A percentile compares a stretch with the other conserved stretches of the same genome.
These are phyloP conservation scores for Nitzschia sp. DNA, from an alignment of 108 stramenopile species.

Conservation along the genomic window DNA sequence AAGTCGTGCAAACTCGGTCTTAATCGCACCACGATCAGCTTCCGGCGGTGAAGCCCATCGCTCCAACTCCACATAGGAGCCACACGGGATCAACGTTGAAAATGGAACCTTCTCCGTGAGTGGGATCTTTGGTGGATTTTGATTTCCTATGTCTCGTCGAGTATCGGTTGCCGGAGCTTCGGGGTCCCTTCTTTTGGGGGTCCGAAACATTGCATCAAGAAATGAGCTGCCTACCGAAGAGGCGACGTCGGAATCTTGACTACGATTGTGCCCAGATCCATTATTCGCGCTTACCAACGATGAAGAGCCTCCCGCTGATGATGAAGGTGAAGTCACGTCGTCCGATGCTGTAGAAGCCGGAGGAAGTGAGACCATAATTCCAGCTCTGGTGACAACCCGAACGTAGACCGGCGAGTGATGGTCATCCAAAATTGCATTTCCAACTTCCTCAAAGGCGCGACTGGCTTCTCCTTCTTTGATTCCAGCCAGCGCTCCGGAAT, in stretches of 20 bases:
- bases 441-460: conserved; percentile 74
- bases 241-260: conserved; percentile 54
- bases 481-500: conserved; percentile 26
- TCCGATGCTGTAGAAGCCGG: conserved; percentile 38
- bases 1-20: conserved; percentile 59
- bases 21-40: conserved; percentile 3
- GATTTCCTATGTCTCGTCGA: conserved; percentile 7
- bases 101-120: conserved; percentile 12
- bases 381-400: conserved; percentile 55
- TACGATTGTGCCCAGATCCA: conserved; percentile 1
- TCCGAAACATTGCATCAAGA: conserved; percentile 61
- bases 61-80: conserved; percentile 71
- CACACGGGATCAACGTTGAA: conserved; percentile 61
- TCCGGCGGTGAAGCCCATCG: conserved; percentile 32
- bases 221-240: conserved; percentile 65
- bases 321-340: conserved; percentile 42
- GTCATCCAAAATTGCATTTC: conserved; percentile 63
- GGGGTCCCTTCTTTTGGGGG: conserved; percentile 44
- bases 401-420: conserved; percentile 47
- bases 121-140: conserved; percentile 8
- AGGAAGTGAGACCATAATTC: conserved; percentile 62
- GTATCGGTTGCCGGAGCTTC: conserved; percentile 18
- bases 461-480: conserved; percentile 46
- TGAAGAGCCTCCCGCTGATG: conserved; percentile 38
- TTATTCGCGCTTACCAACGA: conserved; percentile 11